phyloP scores from a whole-genome alignment of 495 filamentous ascomycete genomes.

The Physcia stellaris region DNA sequence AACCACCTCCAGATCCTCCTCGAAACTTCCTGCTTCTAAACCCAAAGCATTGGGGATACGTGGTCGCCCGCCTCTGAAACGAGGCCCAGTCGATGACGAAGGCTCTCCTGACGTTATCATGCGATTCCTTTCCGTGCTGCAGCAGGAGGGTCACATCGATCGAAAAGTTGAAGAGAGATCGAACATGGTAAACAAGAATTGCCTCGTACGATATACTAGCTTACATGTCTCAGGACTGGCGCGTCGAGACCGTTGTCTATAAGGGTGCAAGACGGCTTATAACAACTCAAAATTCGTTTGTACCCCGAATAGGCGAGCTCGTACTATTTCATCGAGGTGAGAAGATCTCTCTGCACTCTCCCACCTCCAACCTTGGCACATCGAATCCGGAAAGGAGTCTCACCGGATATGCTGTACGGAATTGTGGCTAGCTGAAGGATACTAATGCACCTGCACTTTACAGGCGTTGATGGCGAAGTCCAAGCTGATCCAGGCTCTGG shows the following conservation, averaged over 20 bases:
- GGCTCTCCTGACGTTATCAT: slow-evolving; percentile 41
- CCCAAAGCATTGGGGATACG: background rate
- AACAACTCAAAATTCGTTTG: slow-evolving; percentile 31
- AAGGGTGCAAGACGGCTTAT: slow-evolving; percentile 16
- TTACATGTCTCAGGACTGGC: slow-evolving; percentile 30
- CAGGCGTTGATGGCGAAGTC: slow-evolving; percentile 24
- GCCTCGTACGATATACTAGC: background rate
- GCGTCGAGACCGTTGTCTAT: slow-evolving; percentile 26
- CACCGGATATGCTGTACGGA: no score
- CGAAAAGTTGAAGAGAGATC: slow-evolving; percentile 29
- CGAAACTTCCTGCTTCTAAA: background rate
- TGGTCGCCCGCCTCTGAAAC: slow-evolving; percentile 7
- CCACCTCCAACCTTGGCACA: background rate
- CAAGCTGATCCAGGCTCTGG: slow-evolving; percentile 19
- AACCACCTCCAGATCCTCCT: slow-evolving; percentile 16
- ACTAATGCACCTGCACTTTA: background rate
- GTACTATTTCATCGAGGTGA: slow-evolving; percentile 35
- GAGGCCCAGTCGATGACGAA: slow-evolving; percentile 22
- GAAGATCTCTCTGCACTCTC: background rate
- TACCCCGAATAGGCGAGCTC: slow-evolving; percentile 42
- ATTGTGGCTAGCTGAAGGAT: no score
- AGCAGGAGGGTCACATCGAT: slow-evolving; percentile 24
- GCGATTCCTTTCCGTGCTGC: slow-evolving; percentile 33
- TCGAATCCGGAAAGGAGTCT: no score
- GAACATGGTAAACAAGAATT: slow-evolving; percentile 20